Base-by-base conservation (phyloP, 176 grass and related monocot genomes). In the Musa acuminata region DNA sequence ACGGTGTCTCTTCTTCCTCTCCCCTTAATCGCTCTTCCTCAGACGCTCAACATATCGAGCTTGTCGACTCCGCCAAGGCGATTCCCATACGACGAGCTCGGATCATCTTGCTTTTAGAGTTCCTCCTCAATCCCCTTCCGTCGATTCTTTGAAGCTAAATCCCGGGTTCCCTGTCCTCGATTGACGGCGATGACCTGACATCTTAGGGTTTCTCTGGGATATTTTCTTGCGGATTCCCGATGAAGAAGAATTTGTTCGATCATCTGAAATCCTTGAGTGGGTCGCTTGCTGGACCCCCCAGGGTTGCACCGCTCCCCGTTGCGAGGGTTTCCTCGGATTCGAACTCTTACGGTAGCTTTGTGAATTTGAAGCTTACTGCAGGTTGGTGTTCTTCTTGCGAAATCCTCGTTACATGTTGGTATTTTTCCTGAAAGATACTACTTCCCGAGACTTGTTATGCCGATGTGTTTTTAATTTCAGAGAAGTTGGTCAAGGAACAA, bases 331-430 rank as follows among this genome's bases (percentile, higher is more conserved):
- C 85, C 23, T 88, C 71, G 48, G 90, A 97, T 75, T 85, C 82
- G 77, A 87, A 51, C 74, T 81, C 90, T 17, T 93, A 98, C 71
- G 88, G 88, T 75, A 91, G 90, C 82, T 91, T 98, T 76, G 82
- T 86, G 67, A 98, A 98, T 78, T 80, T 98, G 84, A 93, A 93
- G 78, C 89, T 91, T 29, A 93, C 90, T 79, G 94, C 90, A 89
- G 94, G 94, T 98, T 76, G 2, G 35, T 11, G 2, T 52, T 80
- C 67, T 52, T 52, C 24, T 12, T 25, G 11, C 55, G 9, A 58
- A 68, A 59, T 73, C 55, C 50, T 55, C 57, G 72, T 50, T 9
- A 17, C 35, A 69, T 52, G 12, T 55, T 69, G 16, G 3, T 20
- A 13, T 72, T 53, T 64, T 48, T 14, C 20, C 12, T 53, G 11